Evolutionary conservation across 768 basidiomycete genomes (phyloP), one percentile per base, ranked within the genome.

Genomic region (Mycena filopes): DNA sequence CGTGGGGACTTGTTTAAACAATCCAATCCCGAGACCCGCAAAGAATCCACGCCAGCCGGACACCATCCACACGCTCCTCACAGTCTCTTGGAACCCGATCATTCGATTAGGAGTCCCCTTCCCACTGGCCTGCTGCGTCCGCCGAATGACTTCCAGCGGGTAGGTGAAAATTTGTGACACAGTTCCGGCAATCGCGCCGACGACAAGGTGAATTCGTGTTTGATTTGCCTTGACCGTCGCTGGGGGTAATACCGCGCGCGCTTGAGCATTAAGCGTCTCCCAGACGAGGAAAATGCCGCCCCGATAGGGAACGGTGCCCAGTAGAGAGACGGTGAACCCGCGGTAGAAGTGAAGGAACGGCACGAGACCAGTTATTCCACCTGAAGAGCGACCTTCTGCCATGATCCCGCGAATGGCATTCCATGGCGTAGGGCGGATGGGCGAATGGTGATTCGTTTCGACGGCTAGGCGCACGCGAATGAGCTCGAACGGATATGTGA

Each of bases 381-480:
- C 63, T 10, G 63, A 65, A 3, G 67, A 68, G 28, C 68, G 68
- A 18, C 68, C 68, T 51, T 69, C 68, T 1, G 60, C 55, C 64
- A 65, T 55, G 23, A 69, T 69, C 46, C 68, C 64, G 16, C 68
- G 68, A 20, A 69, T 45, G 41, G 68, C 68, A 25, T 15, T 66
- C 68, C 68, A 69, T 8, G 86, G 29, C 81, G 83, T 61, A 66
- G 62, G 60, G 61, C 66, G 28, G 57, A 51, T 28, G 69, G 71
- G 12, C 71, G 71, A 40, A 10, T 13, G n/a, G 71, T 71, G 63
- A 72, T 63, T 31, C 73, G 94, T 94, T 68, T 92, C 87, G 74
- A 92, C 98, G 0, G 98, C 98, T 86, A 99, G 88, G 58, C 98
- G 92, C 25, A 99, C 98, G 65, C 98, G 91, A 63, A 98, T 90